These are phyloP conservation scores for Fusarium lyarnte DNA, from an alignment of 2,329 filamentous ascomycete genomes.

Conservation along the genomic window DNA sequence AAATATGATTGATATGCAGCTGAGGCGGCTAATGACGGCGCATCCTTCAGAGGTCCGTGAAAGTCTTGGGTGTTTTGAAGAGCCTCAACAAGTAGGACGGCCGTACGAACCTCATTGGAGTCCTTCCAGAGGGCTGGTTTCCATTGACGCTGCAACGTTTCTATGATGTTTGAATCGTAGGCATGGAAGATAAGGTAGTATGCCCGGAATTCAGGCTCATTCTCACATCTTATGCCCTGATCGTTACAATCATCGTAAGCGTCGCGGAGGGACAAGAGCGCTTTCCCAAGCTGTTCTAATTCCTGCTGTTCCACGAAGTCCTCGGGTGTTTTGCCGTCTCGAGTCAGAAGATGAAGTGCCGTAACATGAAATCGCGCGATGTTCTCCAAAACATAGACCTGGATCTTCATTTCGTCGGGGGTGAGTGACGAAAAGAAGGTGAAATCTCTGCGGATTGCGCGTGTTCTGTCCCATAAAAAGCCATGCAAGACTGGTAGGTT, in stretches of 20 bases:
- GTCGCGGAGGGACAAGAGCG: conserved; percentile 71
- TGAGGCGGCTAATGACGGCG: conserved; percentile 59
- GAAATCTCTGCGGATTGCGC: conserved; percentile 74
- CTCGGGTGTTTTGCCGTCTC: conserved; percentile 63
- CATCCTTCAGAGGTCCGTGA: conserved; percentile 66
- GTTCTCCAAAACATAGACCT: conserved; percentile 72
- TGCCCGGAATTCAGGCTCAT: conserved; percentile 73
- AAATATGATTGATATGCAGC: conserved; percentile 66
- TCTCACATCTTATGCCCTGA: conserved; percentile 66
- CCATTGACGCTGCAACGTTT: conserved; percentile 65
- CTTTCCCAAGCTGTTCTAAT: conserved; percentile 72
- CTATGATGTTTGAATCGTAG: conserved; percentile 65
- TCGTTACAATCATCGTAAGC: conserved; percentile 72
- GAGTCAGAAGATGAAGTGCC: conserved; percentile 70
- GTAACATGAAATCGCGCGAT: conserved; percentile 75
- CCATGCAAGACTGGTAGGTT: conserved; percentile 66
- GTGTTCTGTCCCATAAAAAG: conserved; percentile 75
- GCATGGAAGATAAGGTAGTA: conserved; percentile 73
- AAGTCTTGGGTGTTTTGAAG: conserved; percentile 67
- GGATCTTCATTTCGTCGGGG: conserved; percentile 63
- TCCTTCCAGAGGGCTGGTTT: conserved; percentile 63
- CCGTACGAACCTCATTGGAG: conserved; percentile 68
- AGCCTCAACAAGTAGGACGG: conserved; percentile 67
- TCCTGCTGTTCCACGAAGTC: conserved; percentile 75
- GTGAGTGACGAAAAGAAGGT: conserved; percentile 72